Percentiles rank a stretch among this genome's conserved stretches.
These are phyloP conservation scores for Eustoma russellianum DNA, from an alignment of 257 asterid genomes.

Conservation along the genomic window DNA sequence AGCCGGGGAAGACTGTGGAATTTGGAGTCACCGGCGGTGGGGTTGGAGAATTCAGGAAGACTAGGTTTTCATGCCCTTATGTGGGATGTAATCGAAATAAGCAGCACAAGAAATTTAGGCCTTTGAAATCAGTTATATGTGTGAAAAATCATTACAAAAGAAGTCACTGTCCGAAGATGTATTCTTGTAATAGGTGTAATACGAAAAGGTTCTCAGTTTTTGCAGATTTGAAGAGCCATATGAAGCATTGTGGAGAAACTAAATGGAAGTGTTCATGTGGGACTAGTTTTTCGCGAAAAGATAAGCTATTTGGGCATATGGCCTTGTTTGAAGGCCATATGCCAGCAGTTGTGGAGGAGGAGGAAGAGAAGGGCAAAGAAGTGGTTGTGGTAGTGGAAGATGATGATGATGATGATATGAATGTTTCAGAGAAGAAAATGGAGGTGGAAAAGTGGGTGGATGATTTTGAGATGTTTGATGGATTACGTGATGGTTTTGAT, in stretches of 20 bases:
- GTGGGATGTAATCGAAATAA: constrained; percentile 71
- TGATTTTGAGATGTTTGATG: constrained; percentile 23
- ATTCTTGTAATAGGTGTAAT: constrained; percentile 57
- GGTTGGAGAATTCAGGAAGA: constrained; percentile 8
- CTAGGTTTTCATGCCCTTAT: constrained; percentile 75
- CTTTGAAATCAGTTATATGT: constrained; percentile 61
- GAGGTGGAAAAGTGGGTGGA: neutral
- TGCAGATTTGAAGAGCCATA: constrained; percentile 86
- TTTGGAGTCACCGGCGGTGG: neutral
- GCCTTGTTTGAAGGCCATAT: constrained; percentile 87
- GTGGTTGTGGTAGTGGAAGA: constrained; percentile 12
- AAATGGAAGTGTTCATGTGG: constrained; percentile 91
- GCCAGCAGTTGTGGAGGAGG: constrained; percentile 55
- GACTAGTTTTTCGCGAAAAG: constrained; percentile 77
- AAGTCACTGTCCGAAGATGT: constrained; percentile 92
- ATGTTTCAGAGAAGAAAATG: constrained; percentile 5
- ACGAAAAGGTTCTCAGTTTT: constrained; percentile 73
- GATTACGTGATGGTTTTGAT: constrained; percentile 38
- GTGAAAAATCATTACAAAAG: constrained; percentile 91
- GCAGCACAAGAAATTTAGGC: constrained; percentile 62
- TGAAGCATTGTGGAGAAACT: constrained; percentile 78
- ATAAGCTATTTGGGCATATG: constrained; percentile 84
- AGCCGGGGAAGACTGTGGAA: constrained; percentile 37
- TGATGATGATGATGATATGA: constrained; percentile 22
- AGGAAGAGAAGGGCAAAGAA: constrained; percentile 9